Evolutionary conservation across 176 grass and related monocot species (phyloP), one percentile per base, ranked within the genome.

Genomic region (Otatea glauca): DNA sequence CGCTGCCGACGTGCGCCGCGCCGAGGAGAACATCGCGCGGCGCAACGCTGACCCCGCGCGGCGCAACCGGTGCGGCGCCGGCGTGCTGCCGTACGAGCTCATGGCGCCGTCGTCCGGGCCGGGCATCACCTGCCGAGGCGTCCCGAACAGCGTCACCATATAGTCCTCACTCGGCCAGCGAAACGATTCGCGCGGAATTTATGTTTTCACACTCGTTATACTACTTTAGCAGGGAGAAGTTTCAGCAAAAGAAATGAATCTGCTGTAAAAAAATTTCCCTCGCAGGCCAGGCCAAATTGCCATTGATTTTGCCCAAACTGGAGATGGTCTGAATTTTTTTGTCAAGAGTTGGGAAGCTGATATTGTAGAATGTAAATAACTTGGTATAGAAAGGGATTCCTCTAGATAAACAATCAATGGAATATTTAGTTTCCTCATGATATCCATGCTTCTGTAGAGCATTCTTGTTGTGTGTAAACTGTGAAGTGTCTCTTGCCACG

Each of bases 21-120:
- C 86, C 23, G 93, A 99, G 86, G 88, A 88, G 81, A 93, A 96
- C 87, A 96, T 99, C 20, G 74, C 81, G 16, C 83, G 84, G 11
- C 86, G 97, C 49, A 99, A 99, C 53, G 84, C 65, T 0, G 93
- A 99, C 77, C 75, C 77, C 18, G 65, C 23, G 0, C 50, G 88
- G 3, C 77, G 92, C 73, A 96, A 99, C 78, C 81, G 97, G 32
- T 96, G 92, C 42, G 97, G 93, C 65, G 93, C 93, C 20, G 97
- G 97, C 39, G 97, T 99, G 72, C 68, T 99, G 71, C 88, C 93
- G 23, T 99, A 99, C 69, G 91, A 99, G 88, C 83, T 99, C 29
- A 94, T 99, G 97, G 78, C 88, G 29, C 97, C 97, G 37, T 78
- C 62, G 39, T 99, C 97, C 6, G 88, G 84, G 2, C 92, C 97